Evolutionary conservation across 2,329 filamentous ascomycete species (phyloP), one percentile per base, ranked within the genome.

Genomic region (Didymella glomerata): DNA sequence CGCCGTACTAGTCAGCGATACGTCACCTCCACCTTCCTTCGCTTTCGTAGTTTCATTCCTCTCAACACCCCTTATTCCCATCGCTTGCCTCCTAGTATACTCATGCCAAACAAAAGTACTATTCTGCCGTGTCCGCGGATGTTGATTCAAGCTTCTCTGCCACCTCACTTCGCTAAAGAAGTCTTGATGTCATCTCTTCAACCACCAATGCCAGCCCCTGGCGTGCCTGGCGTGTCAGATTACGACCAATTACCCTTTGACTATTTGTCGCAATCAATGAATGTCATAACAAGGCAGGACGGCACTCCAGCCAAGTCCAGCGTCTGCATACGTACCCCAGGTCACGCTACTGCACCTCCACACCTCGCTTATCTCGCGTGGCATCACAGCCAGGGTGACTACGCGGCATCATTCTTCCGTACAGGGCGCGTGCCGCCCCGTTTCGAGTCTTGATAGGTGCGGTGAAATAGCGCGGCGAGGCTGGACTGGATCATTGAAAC

Each of bases 151-250:
- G 20, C 20, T 24, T 42, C 18, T 16, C 36, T 40, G 40, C 40
- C 30, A 44, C 6, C 28, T 49, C 28, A 20, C 53, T 45, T 49
- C 46, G 53, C 53, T 45, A 45, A 55, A 44, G 24, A 32, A 56
- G 54, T 56, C 54, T 56, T 56, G 46, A 56, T 50, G 47, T 56
- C 54, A 56, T 56, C 8, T 16, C 32, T n/a, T 11, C 18, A 18
- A 40, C 41, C 24, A 34, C 41, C 40, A 45, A 52, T 16, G 16
- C 28, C 27, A 36, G 36, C n/a, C 46, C 46, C 18, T 24, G 46
- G 45, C 18, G 8, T 25, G 25, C 16, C 41, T 40, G 36, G 9
- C 14, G 13, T 25, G 18, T 22, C 30, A n/a, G n/a, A 25, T 2
- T n/a, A 16, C 16, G 3, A 18, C 46, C 53, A 30, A 50, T 41